Evolutionary conservation across 2,329 filamentous ascomycete species (phyloP), one percentile per base, ranked within the genome.

Genomic region (Ophiostoma sp.): DNA sequence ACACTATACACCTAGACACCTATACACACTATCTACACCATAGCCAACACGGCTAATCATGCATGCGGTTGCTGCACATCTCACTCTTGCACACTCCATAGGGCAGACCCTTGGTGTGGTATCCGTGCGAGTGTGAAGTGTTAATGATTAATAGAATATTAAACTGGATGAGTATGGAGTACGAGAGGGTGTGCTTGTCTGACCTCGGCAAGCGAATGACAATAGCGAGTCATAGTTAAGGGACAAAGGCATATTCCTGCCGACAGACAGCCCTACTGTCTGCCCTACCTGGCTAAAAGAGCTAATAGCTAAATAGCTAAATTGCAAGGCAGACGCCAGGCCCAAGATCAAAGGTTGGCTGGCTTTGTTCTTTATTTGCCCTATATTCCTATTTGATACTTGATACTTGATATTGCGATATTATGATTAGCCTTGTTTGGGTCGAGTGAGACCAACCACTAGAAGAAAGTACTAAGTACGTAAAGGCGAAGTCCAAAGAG

Each of bases 31-130:
- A 57, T 57, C 4, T n/a, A 57, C 52, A 57, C 52, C 27, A 27
- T 10, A n/a, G 48, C 8, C n/a, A 57, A 27, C 52, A 57, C 52
- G 52, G n/a, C 31, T 57, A 23, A 57, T 27, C 52, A 57, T 48
- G 52, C 52, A 57, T 57, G 52, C 52, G 27, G 52, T 57, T 27
- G 8, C 27, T 57, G 52, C 52, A 57, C 52, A 57, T 57, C 52
- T 57, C 23, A 57, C 52, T 57, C 52, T 27, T 57, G 52, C 52
- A 57, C 52, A 27, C 15, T 27, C 23, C 23, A 27, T 57, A 57
- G 52, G 52, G 52, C 52, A 57, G 52, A 57, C n/a, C 52, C 44
- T 48, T 48, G 44, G 44, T 48, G 44, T 48, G 44, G 44, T 20
- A 48, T 48, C 27, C 27, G 44, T 6, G 44, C 44, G 44, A n/a